Percentiles rank a stretch among this genome's conserved stretches.
phyloP scores from a whole-genome alignment of 2,329 filamentous ascomycete genomes.

The Thelonectria olida region DNA sequence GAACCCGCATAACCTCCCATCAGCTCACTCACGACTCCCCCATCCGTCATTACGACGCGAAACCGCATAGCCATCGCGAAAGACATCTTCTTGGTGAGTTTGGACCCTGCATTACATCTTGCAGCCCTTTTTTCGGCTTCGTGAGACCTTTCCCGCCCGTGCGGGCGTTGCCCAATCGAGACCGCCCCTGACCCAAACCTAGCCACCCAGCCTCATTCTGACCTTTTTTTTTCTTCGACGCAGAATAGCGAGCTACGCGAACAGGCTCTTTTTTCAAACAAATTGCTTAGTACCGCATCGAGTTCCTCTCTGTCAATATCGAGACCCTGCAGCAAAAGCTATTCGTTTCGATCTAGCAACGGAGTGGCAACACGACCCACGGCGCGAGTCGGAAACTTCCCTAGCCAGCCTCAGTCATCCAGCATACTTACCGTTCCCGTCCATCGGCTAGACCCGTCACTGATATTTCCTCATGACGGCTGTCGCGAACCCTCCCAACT shows the following conservation, averaged over 20 bases:
- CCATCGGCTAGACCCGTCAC: conserved; percentile 31
- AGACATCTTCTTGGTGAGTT: conserved; percentile 39
- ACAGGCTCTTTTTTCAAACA: conserved; percentile 1
- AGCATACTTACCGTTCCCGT: conserved; percentile 30
- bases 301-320: too few relatives aligned
- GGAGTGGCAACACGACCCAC: conserved; percentile 31
- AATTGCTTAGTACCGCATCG: too few relatives aligned
- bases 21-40: conserved; percentile 38
- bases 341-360: too few relatives aligned
- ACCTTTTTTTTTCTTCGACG: conserved; percentile 18
- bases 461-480: conserved; percentile 68
- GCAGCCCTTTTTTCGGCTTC: conserved; percentile 4
- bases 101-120: background rate
- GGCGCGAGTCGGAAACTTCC: conserved; percentile 33
- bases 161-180: conserved; percentile 13
- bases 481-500: conserved; percentile 71
- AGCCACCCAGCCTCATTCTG: conserved; percentile 15
- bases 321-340: too few relatives aligned
- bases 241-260: conserved; percentile 19
- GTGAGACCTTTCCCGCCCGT: background rate
- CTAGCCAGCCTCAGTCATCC: conserved; percentile 28
- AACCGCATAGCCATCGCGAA: conserved; percentile 37
- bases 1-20: conserved; percentile 41
- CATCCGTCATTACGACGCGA: conserved; percentile 39
- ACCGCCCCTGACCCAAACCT: conserved; percentile 7